These are phyloP conservation scores for Brassica incana DNA, from an alignment of 345 rosid species.

Conservation along the genomic window DNA sequence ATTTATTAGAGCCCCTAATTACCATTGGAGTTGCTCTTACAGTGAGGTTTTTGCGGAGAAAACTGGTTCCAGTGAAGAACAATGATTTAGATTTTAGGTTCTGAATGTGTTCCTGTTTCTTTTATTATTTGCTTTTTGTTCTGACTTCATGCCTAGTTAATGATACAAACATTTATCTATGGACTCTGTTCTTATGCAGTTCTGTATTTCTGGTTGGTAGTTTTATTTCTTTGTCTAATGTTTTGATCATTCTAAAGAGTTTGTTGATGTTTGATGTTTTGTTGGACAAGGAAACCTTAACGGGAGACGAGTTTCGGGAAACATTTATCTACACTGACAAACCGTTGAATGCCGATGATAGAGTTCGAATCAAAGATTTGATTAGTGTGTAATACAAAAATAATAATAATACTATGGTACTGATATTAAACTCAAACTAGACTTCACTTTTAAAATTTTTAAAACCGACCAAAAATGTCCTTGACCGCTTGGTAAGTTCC, in stretches of 20 bases:
- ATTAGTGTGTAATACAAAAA: conserved; percentile 15
- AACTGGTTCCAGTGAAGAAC: neutral
- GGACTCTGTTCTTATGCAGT: neutral
- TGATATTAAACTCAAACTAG: no score
- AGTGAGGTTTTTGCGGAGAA: conserved; percentile 22
- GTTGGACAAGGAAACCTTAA: conserved; percentile 66
- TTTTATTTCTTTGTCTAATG: no score
- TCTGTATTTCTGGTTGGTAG: neutral
- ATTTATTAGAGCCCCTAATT: no score
- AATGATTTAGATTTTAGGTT: neutral
- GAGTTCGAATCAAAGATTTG: conserved; percentile 39
- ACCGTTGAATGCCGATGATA: conserved; percentile 29
- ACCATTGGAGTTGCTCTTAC: neutral
- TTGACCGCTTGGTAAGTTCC: neutral
- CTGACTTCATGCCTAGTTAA: neutral
- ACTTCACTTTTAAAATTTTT: no score
- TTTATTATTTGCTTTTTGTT: neutral
- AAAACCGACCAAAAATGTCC: neutral
- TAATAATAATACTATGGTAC: no score
- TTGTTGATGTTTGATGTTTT: conserved; percentile 46
- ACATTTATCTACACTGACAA: conserved; percentile 39
- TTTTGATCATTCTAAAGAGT: no score
- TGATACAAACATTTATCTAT: neutral
- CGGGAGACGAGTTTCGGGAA: conserved; percentile 67
- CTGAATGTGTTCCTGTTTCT: neutral